Percentiles rank a stretch among this genome's conserved stretches.
phyloP scores from a whole-genome alignment of 169 alveolate species.

The Blepharisma undulans region DNA sequence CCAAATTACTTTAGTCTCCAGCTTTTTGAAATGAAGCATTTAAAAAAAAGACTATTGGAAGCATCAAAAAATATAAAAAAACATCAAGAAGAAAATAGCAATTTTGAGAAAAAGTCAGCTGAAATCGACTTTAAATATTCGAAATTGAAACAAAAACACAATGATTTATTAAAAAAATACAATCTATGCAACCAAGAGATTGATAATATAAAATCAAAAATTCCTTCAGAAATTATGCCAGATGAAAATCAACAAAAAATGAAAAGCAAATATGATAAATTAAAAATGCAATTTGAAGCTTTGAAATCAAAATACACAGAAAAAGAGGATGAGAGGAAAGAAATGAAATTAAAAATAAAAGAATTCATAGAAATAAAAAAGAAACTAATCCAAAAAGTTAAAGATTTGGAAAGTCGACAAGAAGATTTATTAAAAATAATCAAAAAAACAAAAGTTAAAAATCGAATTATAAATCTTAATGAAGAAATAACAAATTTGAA shows the following conservation, averaged over 20 bases:
- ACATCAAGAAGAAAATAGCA: neutral
- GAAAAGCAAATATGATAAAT: neutral
- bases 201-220: neutral
- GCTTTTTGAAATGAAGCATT: neutral
- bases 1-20: neutral
- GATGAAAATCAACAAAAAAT: neutral
- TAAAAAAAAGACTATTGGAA: neutral
- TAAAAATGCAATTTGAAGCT: neutral
- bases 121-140: neutral
- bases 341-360: neutral
- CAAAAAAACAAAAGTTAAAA: neutral
- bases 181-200: neutral
- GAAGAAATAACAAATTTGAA: neutral
- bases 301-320: neutral
- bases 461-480: neutral
- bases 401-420: neutral
- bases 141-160: no score
- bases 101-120: neutral
- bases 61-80: neutral
- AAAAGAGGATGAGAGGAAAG: neutral
- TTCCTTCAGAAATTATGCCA: neutral
- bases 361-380: neutral
- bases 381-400: neutral
- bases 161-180: neutral
- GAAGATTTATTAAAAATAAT: neutral